Base-by-base conservation (phyloP, 108 stramenopile genomes). In the Mayamaea pseudoterrestris region DNA sequence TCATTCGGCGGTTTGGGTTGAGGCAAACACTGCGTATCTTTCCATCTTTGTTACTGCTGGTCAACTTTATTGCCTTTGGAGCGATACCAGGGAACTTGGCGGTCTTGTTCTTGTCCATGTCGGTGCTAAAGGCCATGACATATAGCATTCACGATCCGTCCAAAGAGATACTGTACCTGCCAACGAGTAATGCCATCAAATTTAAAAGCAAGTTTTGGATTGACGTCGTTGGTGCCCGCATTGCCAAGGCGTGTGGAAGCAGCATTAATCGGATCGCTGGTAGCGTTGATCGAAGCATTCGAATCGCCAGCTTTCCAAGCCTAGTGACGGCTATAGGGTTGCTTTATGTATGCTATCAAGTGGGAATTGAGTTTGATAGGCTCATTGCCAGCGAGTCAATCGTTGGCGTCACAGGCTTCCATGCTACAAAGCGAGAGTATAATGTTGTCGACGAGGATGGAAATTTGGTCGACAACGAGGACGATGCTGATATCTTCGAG, bases 81-180 rank as follows among this genome's bases (percentile, higher is more conserved):
- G 71, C 78, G 5, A 55, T 89, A 13, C 81, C 82, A 1, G 69
- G 66, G 28, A 89, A 83, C 32, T 50, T 95, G 23, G 41, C 62
- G 16, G 80, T 95, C 21, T 50, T 93, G 6, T 93, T 95, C 53
- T 53, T 83, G 1, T 63, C 73, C 20, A 55, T 95, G 50, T 76
- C 76, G 30, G 27, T 95, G 2, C 76, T 91, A 47, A 95, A 93
- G 71, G 90, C 88, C 12, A 71, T 95, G 75, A 90, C 90, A 25
- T 95, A 93, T 58, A 77, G 80, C 23, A 69, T 95, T 3, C 83
- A 93, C 56, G 94, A 95, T 66, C 94, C 94, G 16, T 57, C 86
- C 53, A 91, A 85, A 50, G 94, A 95, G 54, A 69, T 95, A 29
- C 55, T 95, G 27, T 95, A 92, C 66, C 66, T 90, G 48, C 89